phyloP scores from a whole-genome alignment of 345 rosid genomes.

The Capsella bursapastoris region DNA sequence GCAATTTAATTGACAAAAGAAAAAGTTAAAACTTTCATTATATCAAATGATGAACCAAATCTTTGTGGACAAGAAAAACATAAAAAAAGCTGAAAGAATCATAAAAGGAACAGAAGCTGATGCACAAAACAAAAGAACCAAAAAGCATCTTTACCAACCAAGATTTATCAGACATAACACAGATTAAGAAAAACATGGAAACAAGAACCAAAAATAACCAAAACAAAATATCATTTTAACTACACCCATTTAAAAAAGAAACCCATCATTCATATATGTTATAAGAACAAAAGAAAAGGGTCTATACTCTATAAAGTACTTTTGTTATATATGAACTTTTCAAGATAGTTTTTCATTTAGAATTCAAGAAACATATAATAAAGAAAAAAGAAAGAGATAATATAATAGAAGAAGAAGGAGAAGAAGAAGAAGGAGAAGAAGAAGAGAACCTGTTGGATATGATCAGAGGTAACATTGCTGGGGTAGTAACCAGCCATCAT shows the following conservation, averaged over 20 bases:
- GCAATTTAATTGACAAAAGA: background rate
- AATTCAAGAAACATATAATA: constrained; percentile 15
- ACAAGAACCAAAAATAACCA: constrained; percentile 18
- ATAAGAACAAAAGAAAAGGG: constrained; percentile 5
- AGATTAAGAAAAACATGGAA: background rate
- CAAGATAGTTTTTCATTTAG: background rate
- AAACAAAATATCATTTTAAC: background rate
- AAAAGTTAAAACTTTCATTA: background rate
- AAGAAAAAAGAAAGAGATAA: constrained; percentile 9
- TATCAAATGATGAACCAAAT: background rate
- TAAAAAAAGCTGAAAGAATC: background rate
- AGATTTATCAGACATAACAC: constrained; percentile 3
- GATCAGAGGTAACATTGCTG: constrained; percentile 99
- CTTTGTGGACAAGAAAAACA: background rate
- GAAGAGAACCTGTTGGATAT: constrained; percentile 89
- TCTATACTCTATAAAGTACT: background rate
- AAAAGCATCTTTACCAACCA: constrained; percentile 4
- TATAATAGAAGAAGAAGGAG: constrained; percentile 18
- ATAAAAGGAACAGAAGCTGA: background rate
- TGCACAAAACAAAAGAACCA: constrained; percentile 22
- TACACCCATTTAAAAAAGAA: background rate
- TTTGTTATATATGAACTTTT: background rate
- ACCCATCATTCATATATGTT: constrained; percentile 2
- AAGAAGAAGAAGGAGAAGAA: constrained; percentile 10
- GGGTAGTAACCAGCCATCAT: constrained; percentile 99